These are phyloP conservation scores for Cladophialophora carrionii DNA, from an alignment of 2,329 filamentous ascomycete genomes.

Conservation along the genomic window DNA sequence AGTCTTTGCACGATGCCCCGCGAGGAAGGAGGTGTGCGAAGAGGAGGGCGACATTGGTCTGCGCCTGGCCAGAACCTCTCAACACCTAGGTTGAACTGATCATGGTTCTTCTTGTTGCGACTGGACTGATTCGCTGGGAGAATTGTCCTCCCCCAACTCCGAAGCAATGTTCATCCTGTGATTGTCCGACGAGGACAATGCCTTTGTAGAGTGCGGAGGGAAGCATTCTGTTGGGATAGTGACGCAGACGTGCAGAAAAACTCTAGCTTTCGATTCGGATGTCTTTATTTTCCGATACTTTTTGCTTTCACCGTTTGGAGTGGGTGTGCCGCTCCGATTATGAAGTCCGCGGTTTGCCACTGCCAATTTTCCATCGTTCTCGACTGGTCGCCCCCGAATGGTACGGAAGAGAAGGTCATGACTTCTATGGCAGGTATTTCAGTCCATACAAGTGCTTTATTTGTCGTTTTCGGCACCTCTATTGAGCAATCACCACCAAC, in stretches of 20 bases:
- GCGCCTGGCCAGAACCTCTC: neutral
- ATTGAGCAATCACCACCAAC: neutral
- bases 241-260: neutral
- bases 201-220: neutral
- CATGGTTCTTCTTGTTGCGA: neutral
- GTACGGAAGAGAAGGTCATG: neutral
- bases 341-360: neutral
- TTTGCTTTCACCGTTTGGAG: neutral
- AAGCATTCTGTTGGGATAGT: neutral
- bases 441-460: neutral
- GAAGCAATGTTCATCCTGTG: neutral
- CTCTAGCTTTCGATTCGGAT: neutral
- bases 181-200: neutral
- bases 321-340: neutral
- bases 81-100: slow-evolving; percentile 9
- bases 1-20: slow-evolving; percentile 9
- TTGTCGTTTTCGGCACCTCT: neutral
- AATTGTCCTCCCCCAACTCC: neutral
- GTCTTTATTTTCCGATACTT: neutral
- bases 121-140: neutral
- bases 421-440: neutral
- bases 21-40: neutral
- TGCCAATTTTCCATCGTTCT: neutral
- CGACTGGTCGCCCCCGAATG: neutral
- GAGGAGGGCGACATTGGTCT: slow-evolving; percentile 1